phyloP scores from a whole-genome alignment of 2,329 filamentous ascomycete species.

The Talaromyces verruculosus region DNA sequence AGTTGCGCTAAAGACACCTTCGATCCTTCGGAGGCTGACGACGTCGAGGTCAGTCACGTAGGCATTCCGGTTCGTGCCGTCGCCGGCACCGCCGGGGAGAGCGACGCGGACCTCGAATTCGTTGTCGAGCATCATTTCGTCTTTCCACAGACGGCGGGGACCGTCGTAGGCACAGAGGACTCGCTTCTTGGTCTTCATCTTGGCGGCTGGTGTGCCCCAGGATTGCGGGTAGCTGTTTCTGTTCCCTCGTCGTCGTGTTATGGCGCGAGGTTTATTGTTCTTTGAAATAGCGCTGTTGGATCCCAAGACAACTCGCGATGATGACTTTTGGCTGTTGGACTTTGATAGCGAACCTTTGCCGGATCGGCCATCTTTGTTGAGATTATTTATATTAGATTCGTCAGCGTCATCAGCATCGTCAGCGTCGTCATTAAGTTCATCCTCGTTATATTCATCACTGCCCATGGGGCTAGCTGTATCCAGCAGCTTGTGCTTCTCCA shows the following conservation, averaged over 20 bases:
- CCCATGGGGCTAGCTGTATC: constrained; percentile 50
- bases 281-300: constrained; percentile 48
- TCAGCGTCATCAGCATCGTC: constrained; percentile 3
- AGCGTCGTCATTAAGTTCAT: constrained; percentile 54
- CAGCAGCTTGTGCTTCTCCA: constrained; percentile 59
- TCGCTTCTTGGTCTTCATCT: constrained; percentile 98
- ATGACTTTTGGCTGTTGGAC: constrained; percentile 52
- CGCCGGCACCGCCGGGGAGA: constrained; percentile 70
- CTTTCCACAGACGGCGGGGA: constrained; percentile 82
- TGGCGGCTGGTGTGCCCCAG: constrained; percentile 87
- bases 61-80: constrained; percentile 76
- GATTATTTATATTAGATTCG: constrained; percentile 9
- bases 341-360: constrained; percentile 50
- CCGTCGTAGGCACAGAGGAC: constrained; percentile 93
- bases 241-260: constrained; percentile 74
- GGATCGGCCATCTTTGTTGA: constrained; percentile 40
- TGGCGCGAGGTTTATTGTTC: constrained; percentile 66
- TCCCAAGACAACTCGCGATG: constrained; percentile 52
- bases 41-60: constrained; percentile 94
- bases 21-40: constrained; percentile 82
- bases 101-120: constrained; percentile 90
- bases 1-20: constrained; percentile 76
- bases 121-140: constrained; percentile 97
- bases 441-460: constrained; percentile 46
- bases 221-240: constrained; percentile 89